Evolutionary conservation across 306 rosid species (phyloP).

Genomic region (Ochetophila trinervis): DNA sequence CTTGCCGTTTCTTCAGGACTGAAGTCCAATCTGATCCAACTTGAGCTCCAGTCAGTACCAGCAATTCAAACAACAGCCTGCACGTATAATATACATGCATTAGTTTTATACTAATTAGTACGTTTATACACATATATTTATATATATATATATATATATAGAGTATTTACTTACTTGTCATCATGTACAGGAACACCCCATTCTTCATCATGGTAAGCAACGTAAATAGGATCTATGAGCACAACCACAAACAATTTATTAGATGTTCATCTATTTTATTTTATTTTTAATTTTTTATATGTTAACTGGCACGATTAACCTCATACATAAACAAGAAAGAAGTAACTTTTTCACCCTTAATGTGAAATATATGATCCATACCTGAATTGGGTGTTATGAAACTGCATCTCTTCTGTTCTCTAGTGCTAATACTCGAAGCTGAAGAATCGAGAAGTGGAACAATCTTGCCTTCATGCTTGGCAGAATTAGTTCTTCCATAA

Average conservation of each 20-base stretch:
- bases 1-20: conserved; percentile 64
- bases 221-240: conserved; percentile 63
- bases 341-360: no score
- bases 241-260: background rate
- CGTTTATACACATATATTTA: no score
- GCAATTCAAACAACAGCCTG: conserved; percentile 73
- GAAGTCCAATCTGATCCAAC: conserved; percentile 91
- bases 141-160: background rate
- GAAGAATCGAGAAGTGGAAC: conserved; percentile 46
- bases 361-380: background rate
- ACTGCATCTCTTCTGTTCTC: conserved; percentile 58
- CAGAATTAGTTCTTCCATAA: conserved; percentile 81
- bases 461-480: conserved; percentile 46
- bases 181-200: conserved; percentile 94
- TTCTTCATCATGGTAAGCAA: conserved; percentile 88
- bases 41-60: conserved; percentile 66
- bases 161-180: conserved; percentile 55
- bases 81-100: background rate
- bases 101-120: background rate
- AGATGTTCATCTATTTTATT: background rate
- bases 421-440: background rate
- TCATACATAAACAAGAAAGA: background rate
- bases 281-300: no score
- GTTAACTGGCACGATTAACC: no score
- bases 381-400: conserved; percentile 77